phyloP scores from a whole-genome alignment of 805 yeast species.

The Lachancea waltii region DNA sequence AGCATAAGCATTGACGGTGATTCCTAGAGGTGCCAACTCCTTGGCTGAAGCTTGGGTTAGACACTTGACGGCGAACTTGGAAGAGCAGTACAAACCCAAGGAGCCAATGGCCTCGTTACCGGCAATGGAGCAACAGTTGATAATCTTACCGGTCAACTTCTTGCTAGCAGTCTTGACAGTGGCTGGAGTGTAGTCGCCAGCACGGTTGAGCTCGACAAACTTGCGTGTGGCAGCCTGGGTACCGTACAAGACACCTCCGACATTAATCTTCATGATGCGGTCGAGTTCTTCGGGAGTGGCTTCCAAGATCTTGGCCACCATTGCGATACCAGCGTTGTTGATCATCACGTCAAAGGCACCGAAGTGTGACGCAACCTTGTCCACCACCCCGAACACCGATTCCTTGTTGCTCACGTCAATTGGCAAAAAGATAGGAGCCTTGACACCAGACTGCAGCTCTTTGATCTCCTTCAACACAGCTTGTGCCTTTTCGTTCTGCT shows the following conservation, averaged over 20 bases:
- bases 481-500: constrained; percentile 20
- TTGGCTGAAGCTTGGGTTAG: constrained; percentile 36
- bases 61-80: constrained; percentile 36
- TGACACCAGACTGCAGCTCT: constrained; percentile 15
- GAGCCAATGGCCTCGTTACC: constrained; percentile 31
- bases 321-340: constrained; percentile 35
- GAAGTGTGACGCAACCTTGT: constrained; percentile 23
- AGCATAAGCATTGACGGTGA: constrained; percentile 36
- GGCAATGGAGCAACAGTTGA: constrained; percentile 35
- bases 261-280: constrained; percentile 25
- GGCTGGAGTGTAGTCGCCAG: constrained; percentile 3
- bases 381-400: constrained; percentile 25
- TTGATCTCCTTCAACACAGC: constrained; percentile 14
- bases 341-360: constrained; percentile 34
- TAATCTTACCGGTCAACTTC: constrained; percentile 34
- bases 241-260: constrained; percentile 32
- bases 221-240: constrained; percentile 32
- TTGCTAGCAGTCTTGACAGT: constrained; percentile 2
- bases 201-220: constrained; percentile 18
- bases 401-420: constrained; percentile 24
- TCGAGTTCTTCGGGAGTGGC: constrained; percentile 26
- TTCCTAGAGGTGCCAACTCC: constrained; percentile 33
- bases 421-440: constrained; percentile 21
- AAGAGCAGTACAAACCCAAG: constrained; percentile 31
- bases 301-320: constrained; percentile 25